phyloP scores from a whole-genome alignment of 495 filamentous ascomycete species.

The Xylaria bambusicola region DNA sequence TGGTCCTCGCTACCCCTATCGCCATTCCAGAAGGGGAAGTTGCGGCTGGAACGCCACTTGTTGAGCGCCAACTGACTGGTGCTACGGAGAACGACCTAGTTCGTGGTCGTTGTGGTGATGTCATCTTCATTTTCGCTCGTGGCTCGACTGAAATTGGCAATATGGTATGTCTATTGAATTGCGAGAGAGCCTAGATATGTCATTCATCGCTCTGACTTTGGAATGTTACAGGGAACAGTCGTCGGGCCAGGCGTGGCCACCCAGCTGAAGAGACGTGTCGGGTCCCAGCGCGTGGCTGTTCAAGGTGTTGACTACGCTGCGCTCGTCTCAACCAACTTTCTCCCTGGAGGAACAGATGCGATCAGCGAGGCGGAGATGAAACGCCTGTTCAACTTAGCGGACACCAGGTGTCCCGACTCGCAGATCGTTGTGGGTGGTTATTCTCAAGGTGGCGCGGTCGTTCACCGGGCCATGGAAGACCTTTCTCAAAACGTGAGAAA shows the following conservation, averaged over 20 bases:
- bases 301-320: slow-evolving; percentile 38
- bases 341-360: slow-evolving; percentile 28
- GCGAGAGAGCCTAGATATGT: background rate
- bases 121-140: slow-evolving; percentile 22
- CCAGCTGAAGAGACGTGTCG: slow-evolving; percentile 24
- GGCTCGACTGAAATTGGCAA: slow-evolving; percentile 19
- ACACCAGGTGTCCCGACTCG: slow-evolving; percentile 30
- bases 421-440: slow-evolving; percentile 34
- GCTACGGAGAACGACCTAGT: slow-evolving; percentile 15
- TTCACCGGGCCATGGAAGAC: slow-evolving; percentile 39
- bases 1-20: slow-evolving; percentile 3
- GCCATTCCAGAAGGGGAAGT: background rate
- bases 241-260: slow-evolving; percentile 25
- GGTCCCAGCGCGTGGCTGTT: slow-evolving; percentile 27
- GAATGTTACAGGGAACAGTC: slow-evolving; percentile 10
- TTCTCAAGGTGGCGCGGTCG: slow-evolving; percentile 52
- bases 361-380: slow-evolving; percentile 33
- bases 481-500: slow-evolving; percentile 37
- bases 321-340: slow-evolving; percentile 29
- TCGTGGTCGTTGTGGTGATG: background rate
- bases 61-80: background rate
- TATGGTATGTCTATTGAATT: slow-evolving; percentile 10
- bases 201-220: too few species aligned
- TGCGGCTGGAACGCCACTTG: background rate
- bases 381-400: slow-evolving; percentile 27